phyloP scores from a whole-genome alignment of 305 asterid genomes.

The Fraxinus albicans region DNA sequence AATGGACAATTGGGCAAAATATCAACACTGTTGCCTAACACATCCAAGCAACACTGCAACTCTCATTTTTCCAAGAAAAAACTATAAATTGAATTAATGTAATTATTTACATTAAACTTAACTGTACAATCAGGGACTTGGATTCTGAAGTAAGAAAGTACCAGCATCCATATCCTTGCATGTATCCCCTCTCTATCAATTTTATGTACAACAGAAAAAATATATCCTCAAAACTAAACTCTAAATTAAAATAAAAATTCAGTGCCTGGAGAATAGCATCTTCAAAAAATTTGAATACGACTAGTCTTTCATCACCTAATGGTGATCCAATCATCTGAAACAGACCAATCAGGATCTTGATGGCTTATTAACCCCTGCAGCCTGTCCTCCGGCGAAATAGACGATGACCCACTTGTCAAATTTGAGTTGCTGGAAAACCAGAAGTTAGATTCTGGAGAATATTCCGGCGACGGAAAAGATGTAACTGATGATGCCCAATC shows the following conservation, averaged over 20 bases:
- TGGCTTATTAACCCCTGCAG: slow-evolving; percentile 31
- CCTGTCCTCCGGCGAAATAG: slow-evolving; percentile 39
- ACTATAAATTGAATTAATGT: background rate
- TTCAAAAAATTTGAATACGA: slow-evolving; percentile 26
- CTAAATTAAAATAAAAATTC: slow-evolving; percentile 17
- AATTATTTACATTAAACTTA: background rate
- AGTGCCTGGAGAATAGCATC: slow-evolving; percentile 23
- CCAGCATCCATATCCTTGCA: background rate
- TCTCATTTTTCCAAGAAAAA: slow-evolving; percentile 27
- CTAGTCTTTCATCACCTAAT: slow-evolving; percentile 44
- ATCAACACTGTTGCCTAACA: slow-evolving; percentile 35
- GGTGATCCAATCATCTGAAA: slow-evolving; percentile 58
- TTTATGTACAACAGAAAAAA: background rate
- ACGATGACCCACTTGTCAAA: slow-evolving; percentile 13
- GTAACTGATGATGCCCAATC: no score
- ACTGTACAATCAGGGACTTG: slow-evolving; percentile 34
- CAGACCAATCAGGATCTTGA: slow-evolving; percentile 44
- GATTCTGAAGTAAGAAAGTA: slow-evolving; percentile 17
- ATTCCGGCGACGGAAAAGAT: no score
- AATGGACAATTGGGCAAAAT: background rate
- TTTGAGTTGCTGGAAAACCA: slow-evolving; percentile 26
- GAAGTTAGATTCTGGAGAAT: no score
- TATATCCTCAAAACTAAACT: slow-evolving; percentile 1
- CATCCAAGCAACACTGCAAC: slow-evolving; percentile 27
- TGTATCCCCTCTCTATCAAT: background rate